These are phyloP conservation scores for Sanghuangporus baumii DNA, from an alignment of 1,284 basidiomycete genomes.

Conservation along the genomic window DNA sequence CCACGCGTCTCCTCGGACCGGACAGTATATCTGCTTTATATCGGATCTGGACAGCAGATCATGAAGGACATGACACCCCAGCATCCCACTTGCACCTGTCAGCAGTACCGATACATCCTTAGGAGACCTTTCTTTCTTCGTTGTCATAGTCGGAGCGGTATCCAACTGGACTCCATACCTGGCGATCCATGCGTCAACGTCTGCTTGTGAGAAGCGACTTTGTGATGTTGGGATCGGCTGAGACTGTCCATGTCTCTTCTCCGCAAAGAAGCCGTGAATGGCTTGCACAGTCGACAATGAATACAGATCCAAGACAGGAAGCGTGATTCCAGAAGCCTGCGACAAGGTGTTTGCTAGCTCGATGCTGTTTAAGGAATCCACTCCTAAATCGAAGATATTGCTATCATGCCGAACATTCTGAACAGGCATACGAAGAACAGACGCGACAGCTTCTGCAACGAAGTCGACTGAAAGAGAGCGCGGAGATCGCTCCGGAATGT, in stretches of 20 bases:
- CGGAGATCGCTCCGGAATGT: background rate
- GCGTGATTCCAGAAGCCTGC: background rate
- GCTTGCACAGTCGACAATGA: background rate
- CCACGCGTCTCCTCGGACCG: slow-evolving; percentile 5
- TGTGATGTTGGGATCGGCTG: background rate
- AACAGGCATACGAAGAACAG: background rate
- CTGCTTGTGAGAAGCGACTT: background rate
- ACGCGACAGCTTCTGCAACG: background rate
- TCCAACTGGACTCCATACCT: background rate
- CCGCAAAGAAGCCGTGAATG: background rate
- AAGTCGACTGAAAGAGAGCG: background rate
- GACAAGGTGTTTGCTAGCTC: background rate
- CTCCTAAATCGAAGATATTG: slow-evolving; percentile 6
- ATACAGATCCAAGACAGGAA: background rate
- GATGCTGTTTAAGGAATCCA: slow-evolving; percentile 6
- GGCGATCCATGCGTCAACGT: background rate
- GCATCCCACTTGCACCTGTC: slow-evolving; percentile 11
- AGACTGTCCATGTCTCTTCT: background rate
- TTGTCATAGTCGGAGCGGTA: background rate
- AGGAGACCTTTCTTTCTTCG: background rate
- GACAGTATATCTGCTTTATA: background rate
- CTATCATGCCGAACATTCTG: background rate
- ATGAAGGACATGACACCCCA: slow-evolving; percentile 6
- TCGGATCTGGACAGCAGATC: background rate
- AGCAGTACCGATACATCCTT: background rate